Conservation (phyloP, 1,284 basidiomycete genomes). For the Agroathelia rolfsii region DNA sequence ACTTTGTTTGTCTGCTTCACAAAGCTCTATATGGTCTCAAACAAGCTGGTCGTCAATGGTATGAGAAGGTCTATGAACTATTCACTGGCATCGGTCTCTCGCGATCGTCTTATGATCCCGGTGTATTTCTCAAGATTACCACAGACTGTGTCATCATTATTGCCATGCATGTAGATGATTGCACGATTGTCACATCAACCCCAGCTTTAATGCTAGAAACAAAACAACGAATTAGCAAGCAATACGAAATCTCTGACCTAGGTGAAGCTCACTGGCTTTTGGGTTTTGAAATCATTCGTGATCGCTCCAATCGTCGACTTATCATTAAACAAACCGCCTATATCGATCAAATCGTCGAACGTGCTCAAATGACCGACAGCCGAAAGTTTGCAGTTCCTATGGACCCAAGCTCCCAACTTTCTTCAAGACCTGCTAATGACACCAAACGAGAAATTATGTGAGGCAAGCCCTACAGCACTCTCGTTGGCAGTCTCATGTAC, state of each 20-base stretch:
- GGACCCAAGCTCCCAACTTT: no score
- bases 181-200: conserved; percentile 15
- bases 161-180: conserved; percentile 25
- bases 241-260: conserved; percentile 22
- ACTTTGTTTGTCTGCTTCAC: conserved; percentile 9
- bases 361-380: no score
- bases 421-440: no score
- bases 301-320: conserved; percentile 15
- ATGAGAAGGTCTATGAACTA: conserved; percentile 1
- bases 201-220: conserved; percentile 12
- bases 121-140: conserved; percentile 17
- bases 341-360: no score
- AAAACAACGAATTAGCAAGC: conserved; percentile 15
- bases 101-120: conserved; percentile 17
- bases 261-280: conserved; percentile 24
- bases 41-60: conserved; percentile 14
- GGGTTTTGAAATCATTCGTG: conserved; percentile 22
- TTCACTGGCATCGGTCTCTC: conserved; percentile 15
- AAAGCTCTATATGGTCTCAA: conserved; percentile 18
- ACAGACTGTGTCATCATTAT: conserved; percentile 16
- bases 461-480: conserved; percentile 8
- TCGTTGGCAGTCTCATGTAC: conserved; percentile 13
- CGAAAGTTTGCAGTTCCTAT: no score
- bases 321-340: no score
- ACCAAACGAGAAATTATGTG: no score